Evolutionary conservation across 1,284 basidiomycete genomes (phyloP).

Genomic region (Volvariella surrecta): DNA sequence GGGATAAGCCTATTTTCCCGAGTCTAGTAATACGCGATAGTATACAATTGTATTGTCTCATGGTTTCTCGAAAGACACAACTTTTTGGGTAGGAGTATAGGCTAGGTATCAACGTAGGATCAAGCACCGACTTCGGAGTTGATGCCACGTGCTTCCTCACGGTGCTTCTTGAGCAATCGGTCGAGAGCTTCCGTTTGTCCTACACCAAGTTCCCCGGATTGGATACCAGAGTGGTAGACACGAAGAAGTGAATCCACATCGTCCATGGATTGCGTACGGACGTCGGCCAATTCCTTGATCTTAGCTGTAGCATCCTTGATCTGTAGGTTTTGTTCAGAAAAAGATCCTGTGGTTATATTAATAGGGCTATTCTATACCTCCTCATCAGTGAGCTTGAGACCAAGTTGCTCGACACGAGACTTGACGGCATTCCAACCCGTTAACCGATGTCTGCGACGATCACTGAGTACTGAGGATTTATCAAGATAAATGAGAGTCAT

Average conservation of each 20-base stretch:
- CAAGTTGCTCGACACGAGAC: slow-evolving; percentile 96
- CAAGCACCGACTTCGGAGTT: too few relatives aligned
- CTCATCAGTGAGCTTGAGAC: slow-evolving; percentile 78
- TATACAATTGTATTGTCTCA: slow-evolving; percentile 3
- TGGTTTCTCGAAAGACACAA: slow-evolving; percentile 7
- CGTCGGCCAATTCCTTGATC: slow-evolving; percentile 99
- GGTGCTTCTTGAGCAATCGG: slow-evolving; percentile 69
- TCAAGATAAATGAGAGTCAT: slow-evolving; percentile 15
- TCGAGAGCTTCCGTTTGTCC: slow-evolving; percentile 87
- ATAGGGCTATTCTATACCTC: slow-evolving; percentile 38
- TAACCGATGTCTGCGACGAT: slow-evolving; percentile 69
- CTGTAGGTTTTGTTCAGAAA: slow-evolving; percentile 22
- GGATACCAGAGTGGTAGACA: slow-evolving; percentile 88
- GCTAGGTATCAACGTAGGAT: too few relatives aligned
- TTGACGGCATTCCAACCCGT: slow-evolving; percentile 99
- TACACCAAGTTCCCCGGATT: slow-evolving; percentile 78
- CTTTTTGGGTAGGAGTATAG: slow-evolving; percentile 8
- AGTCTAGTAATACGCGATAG: slow-evolving; percentile 3
- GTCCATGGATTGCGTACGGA: slow-evolving; percentile 97
- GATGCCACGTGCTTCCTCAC: slow-evolving; percentile 27
- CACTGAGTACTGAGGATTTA: slow-evolving; percentile 6
- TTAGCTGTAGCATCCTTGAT: slow-evolving; percentile 98
- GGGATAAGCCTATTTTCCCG: slow-evolving; percentile 1
- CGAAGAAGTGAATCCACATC: slow-evolving; percentile 97
- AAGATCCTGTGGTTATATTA: slow-evolving; percentile 3